Evolutionary conservation across 257 asterid species (phyloP), one percentile per base, ranked within the genome.

Genomic region (Solanum chmielewskii): DNA sequence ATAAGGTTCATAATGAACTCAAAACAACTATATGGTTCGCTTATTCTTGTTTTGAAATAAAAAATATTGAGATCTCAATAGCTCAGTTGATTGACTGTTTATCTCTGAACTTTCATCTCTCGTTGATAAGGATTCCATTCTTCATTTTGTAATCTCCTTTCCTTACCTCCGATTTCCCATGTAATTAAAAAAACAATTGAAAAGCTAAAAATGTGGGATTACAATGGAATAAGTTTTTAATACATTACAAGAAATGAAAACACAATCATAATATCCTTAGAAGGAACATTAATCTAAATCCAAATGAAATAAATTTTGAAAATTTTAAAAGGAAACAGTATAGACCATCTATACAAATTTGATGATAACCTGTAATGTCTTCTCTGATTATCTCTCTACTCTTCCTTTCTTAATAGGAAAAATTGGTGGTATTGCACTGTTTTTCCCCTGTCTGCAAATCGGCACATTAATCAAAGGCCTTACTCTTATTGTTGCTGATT

Each of bases 391-490:
- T 90, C 90, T 92, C 84, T 91, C 94, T 68, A 87, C 12, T 49
- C 85, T 89, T 59, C 92, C 92, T 88, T 92, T 95, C 91, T 90
- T 95, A 14, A 90, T 73, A n/a, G 97, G 70, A 90, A 91, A 92
- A 85, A 92, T 62, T 16, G 98, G 96, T 85, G 98, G 94, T 87
- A 91, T 83, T 4, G 89, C 89, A 88, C 83, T 92, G 88, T 69
- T 91, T 87, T 93, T 96, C 33, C 86, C 93, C 49, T 90, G 94
- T 66, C 91, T 87, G 84, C 97, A 93, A 83, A 93, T 90, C 20
- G 98, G 98, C 88, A 95, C 95, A 90, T 91, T 93, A 68, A 94
- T 83, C 86, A 94, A 90, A 14, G 98, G 99, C 90, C 98, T 94
- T 71, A 95, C 90, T 83, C 95, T 93, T 42, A 92, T 81, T 16